Conservation (phyloP, 1,139 yeast genomes). For the Yamadazyma pseudoaaseri region DNA sequence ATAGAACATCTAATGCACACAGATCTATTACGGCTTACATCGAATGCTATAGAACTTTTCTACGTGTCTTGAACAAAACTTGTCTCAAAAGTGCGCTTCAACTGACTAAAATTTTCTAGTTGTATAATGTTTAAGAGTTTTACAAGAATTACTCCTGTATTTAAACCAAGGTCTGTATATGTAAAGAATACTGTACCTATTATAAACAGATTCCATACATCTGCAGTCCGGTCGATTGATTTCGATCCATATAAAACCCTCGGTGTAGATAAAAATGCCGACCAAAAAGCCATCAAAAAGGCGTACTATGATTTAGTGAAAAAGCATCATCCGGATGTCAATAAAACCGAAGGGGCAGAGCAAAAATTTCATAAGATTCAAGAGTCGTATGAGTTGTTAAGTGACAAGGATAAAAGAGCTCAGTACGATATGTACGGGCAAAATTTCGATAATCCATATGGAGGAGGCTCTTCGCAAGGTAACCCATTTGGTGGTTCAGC, state of each 20-base stretch:
- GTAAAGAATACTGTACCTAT: neutral
- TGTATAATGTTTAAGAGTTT: slow-evolving; percentile 8
- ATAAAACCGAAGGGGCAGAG: slow-evolving; percentile 87
- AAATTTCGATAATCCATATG: slow-evolving; percentile 59
- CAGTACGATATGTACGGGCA: slow-evolving; percentile 93
- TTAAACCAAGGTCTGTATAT: slow-evolving; percentile 1
- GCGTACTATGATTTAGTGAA: slow-evolving; percentile 93
- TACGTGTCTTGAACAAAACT: too few relatives aligned
- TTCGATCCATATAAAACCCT: slow-evolving; percentile 81
- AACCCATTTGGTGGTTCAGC: slow-evolving; percentile 52
- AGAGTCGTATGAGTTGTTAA: slow-evolving; percentile 88
- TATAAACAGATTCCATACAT: slow-evolving; percentile 24
- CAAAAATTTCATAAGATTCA: slow-evolving; percentile 88
- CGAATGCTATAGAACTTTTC: too few relatives aligned
- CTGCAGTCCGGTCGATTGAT: slow-evolving; percentile 23
- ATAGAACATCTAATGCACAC: too few relatives aligned
- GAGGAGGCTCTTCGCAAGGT: slow-evolving; percentile 29
- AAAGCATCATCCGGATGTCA: slow-evolving; percentile 93
- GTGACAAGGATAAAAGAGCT: slow-evolving; percentile 81
- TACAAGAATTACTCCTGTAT: slow-evolving; percentile 4
- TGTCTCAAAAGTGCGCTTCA: too few relatives aligned
- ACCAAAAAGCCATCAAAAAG: slow-evolving; percentile 83
- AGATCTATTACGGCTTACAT: too few relatives aligned
- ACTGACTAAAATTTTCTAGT: slow-evolving; percentile 11
- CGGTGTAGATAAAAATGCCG: slow-evolving; percentile 73